phyloP scores from a whole-genome alignment of 495 filamentous ascomycete species.

The Entonaema liquescens region DNA sequence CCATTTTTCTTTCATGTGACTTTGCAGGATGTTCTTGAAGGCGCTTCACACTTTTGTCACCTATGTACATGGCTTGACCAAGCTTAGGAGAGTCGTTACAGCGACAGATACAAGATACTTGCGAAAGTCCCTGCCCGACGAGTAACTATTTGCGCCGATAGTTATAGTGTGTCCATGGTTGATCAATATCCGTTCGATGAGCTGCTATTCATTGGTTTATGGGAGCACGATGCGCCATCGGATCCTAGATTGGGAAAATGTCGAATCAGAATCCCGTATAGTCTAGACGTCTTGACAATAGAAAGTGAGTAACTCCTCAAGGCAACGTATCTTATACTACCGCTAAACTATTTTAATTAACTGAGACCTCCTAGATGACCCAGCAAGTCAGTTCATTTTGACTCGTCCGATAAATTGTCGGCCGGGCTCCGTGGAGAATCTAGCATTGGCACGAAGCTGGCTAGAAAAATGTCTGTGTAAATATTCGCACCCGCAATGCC shows the following conservation, averaged over 20 bases:
- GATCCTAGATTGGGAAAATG: slow-evolving; percentile 2
- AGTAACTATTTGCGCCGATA: slow-evolving; percentile 1
- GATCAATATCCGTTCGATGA: slow-evolving; percentile 8
- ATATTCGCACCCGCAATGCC: slow-evolving; percentile 6
- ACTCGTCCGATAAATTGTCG: slow-evolving; percentile 11
- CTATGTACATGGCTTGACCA: slow-evolving; percentile 8
- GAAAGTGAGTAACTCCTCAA: background rate
- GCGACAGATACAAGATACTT: slow-evolving; percentile 2
- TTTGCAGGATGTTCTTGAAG: slow-evolving; percentile 8
- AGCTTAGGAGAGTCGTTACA: background rate
- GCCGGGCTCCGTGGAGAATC: slow-evolving; percentile 1
- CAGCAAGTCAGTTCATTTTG: slow-evolving; percentile 3
- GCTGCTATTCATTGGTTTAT: slow-evolving; percentile 5
- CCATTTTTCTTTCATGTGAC: slow-evolving; percentile 6
- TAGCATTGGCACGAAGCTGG: slow-evolving; percentile 6
- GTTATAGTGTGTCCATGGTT: slow-evolving; percentile 8
- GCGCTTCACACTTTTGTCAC: background rate
- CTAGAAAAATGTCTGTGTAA: slow-evolving; percentile 6
- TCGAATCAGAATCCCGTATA: background rate
- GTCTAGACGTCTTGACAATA: slow-evolving; percentile 3
- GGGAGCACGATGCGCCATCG: background rate
- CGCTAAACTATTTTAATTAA: background rate
- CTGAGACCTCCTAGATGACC: background rate
- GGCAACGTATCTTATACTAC: background rate
- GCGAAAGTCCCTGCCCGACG: background rate